Conservation (phyloP, 805 yeast genomes). For the Hyphopichia homilentoma region DNA sequence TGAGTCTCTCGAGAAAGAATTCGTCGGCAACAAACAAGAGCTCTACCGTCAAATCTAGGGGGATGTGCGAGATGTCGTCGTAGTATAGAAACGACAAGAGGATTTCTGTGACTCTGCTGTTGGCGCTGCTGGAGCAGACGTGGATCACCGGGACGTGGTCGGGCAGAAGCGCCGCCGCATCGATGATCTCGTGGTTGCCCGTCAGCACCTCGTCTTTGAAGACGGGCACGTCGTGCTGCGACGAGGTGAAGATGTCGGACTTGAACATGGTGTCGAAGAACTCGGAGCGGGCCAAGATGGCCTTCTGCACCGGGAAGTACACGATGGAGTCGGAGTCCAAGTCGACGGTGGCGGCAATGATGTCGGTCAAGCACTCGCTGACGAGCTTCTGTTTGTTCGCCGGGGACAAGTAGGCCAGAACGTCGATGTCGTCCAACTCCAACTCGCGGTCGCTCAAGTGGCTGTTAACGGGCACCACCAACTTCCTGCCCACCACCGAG, state of each 20-base stretch:
- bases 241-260: conserved; percentile 31
- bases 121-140: conserved; percentile 10
- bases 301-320: conserved; percentile 61
- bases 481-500: conserved; percentile 17
- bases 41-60: conserved; percentile 49
- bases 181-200: conserved; percentile 10
- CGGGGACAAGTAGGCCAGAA: conserved; percentile 11
- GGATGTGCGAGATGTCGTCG: conserved; percentile 50
- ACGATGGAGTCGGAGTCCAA: conserved; percentile 19
- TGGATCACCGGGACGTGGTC: conserved; percentile 12
- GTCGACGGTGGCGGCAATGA: conserved; percentile 38
- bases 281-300: conserved; percentile 57
- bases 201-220: conserved; percentile 1
- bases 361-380: conserved; percentile 41
- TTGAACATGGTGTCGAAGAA: conserved; percentile 63
- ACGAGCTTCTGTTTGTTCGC: conserved; percentile 20
- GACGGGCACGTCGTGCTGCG: conserved; percentile 14
- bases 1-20: conserved; percentile 57
- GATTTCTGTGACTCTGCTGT: conserved; percentile 40
- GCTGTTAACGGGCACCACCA: conserved; percentile 5
- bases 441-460: conserved; percentile 18
- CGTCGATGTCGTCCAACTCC: conserved; percentile 29
- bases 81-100: conserved; percentile 55
- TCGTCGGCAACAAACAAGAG: conserved; percentile 57
- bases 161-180: conserved; percentile 8